Base-by-base conservation (phyloP, 257 asterid genomes). In the Nemophila menziesii region DNA sequence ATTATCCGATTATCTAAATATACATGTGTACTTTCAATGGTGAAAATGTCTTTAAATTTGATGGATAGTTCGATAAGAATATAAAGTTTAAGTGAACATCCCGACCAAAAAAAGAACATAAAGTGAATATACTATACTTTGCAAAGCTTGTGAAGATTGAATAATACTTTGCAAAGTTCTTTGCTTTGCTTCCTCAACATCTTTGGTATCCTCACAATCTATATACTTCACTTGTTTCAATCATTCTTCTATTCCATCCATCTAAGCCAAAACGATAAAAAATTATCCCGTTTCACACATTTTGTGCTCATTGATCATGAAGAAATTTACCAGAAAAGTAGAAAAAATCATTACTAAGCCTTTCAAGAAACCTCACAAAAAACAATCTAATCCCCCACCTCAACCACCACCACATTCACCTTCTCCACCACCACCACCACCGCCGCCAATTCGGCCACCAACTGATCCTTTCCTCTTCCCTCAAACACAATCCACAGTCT, bases 391-490 rank as follows among this genome's bases (percentile, higher is more conserved):
- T 17, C 22, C 45, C 4, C 36, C 36, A 18, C 46, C 26, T 3
- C 26, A 22, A 0, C 6, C 46, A 22, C 33, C 16, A 11, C 43
- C 53, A 4, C 22, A 18, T 8, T 22, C 46, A 9, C 46, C 46
- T 1, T 9, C 12, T 22, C 15, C 47, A 16, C 53, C 49, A 17
- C 22, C 47, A 0, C 17, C 43, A 24, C 15, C 24, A 13, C 19
- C 42, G 3, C 22, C n/a, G 10, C 43, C 16, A 2, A 15, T 2
- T 0, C 44, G 58, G 38, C 66, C 3, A 44, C 51, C 48, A 17
- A 19, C 47, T 8, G 73, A 48, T 8, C 85, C 95, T 3, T 87
- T 83, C 51, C 61, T 80, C 16, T 84, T 84, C 71, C 98, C 98
- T 1, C 17, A 46, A 51, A 56, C 83, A 46, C 63, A 70, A 42